These are phyloP conservation scores for Aspergillus glaucus DNA, from an alignment of 2,329 filamentous ascomycete species.

Conservation along the genomic window DNA sequence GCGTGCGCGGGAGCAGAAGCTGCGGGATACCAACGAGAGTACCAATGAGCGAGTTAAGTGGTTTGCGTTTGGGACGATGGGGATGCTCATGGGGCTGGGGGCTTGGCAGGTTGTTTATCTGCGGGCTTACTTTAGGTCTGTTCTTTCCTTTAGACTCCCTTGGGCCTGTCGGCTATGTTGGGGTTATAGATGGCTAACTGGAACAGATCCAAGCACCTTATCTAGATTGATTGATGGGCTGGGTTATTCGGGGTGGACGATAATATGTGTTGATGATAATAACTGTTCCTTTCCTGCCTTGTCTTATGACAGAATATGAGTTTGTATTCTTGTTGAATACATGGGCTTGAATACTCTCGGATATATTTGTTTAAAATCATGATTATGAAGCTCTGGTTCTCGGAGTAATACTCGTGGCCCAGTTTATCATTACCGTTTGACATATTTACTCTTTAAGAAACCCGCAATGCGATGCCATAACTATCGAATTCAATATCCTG, in stretches of 20 bases:
- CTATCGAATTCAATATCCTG: too few relatives aligned
- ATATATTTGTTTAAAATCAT: too few relatives aligned
- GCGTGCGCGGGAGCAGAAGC: constrained; percentile 79
- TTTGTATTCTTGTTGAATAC: too few relatives aligned
- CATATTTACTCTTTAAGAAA: too few relatives aligned
- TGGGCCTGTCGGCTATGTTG: background rate
- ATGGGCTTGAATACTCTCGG: too few relatives aligned
- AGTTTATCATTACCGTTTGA: too few relatives aligned
- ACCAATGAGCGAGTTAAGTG: constrained; percentile 98
- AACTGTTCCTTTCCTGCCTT: background rate
- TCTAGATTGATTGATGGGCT: constrained; percentile 36
- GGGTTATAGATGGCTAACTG: constrained; percentile 1
- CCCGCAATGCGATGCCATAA: too few relatives aligned
- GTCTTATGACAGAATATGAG: background rate
- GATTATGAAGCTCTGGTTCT: too few relatives aligned
- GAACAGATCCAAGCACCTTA: constrained; percentile 61
- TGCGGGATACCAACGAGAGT: constrained; percentile 98
- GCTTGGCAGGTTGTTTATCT: constrained; percentile 98
- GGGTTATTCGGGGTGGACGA: background rate
- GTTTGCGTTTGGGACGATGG: constrained; percentile 93
- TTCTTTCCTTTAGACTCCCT: constrained; percentile 3
- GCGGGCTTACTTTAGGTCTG: constrained; percentile 86
- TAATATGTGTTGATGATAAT: background rate
- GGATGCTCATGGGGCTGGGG: constrained; percentile 80
- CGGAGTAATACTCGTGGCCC: too few relatives aligned